A percentile compares a stretch with the other conserved stretches of the same genome.
Conservation (phyloP, 176 grass and related monocot genomes). For the Phoenix dactylifera region DNA sequence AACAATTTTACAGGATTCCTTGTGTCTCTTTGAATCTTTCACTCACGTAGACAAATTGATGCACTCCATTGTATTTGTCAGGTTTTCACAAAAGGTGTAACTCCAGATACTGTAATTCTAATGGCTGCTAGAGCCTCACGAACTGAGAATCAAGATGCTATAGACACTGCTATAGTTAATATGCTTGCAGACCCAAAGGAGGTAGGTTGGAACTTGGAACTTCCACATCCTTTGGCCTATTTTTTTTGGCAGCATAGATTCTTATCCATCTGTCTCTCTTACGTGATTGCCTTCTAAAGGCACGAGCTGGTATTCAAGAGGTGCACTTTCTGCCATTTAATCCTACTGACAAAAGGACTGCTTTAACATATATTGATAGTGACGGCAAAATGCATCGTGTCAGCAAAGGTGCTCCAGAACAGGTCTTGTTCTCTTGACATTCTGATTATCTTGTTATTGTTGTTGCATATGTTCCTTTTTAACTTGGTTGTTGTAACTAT, state of each 20-base stretch:
- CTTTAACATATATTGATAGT: constrained; percentile 51
- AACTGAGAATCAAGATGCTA: constrained; percentile 79
- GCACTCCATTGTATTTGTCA: constrained; percentile 6
- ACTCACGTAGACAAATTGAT: not conserved
- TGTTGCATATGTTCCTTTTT: not conserved
- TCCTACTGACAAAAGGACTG: constrained; percentile 75
- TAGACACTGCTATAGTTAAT: constrained; percentile 66
- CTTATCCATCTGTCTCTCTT: not conserved
- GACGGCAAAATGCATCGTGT: constrained; percentile 58
- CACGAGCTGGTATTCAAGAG: constrained; percentile 65
- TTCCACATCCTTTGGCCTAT: not conserved
- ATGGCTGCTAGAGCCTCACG: constrained; percentile 74
- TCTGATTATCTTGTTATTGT: not conserved
- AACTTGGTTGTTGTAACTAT: constrained; percentile 2
- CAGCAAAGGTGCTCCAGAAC: constrained; percentile 76
- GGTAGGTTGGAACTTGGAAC: constrained; percentile 14
- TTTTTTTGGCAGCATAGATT: not conserved
- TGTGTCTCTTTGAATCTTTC: not conserved
- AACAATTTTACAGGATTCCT: not conserved
- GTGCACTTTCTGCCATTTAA: constrained; percentile 77
- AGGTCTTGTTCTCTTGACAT: constrained; percentile 26
- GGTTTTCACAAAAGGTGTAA: constrained; percentile 53
- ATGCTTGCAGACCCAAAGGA: constrained; percentile 81
- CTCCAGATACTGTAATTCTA: constrained; percentile 49
- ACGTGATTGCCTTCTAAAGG: constrained; percentile 13